Percentiles rank a stretch among this genome's conserved stretches.
These are phyloP conservation scores for Claviceps monticola DNA, from an alignment of 2,329 filamentous ascomycete genomes.

Conservation along the genomic window DNA sequence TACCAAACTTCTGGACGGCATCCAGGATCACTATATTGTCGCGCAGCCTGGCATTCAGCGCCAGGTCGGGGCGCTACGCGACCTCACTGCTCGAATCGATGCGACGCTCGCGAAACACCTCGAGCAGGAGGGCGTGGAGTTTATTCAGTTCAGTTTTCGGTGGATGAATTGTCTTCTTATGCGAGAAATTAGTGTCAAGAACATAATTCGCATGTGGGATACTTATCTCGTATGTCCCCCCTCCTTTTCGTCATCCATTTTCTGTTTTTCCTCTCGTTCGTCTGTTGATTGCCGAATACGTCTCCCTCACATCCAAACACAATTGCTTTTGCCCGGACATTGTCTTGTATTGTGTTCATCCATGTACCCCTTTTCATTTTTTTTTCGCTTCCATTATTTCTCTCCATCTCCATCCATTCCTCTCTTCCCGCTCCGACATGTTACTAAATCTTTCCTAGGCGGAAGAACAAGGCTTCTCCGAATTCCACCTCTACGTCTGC, in stretches of 20 bases:
- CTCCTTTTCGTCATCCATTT: too few species aligned
- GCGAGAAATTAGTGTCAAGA: constrained; percentile 91
- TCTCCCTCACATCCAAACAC: too few species aligned
- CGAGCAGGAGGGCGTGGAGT: constrained; percentile 83
- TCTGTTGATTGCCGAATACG: too few species aligned
- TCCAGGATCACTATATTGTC: constrained; percentile 98
- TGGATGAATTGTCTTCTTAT: constrained; percentile 99
- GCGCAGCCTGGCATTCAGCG: constrained; percentile 93
- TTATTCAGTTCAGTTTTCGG: constrained; percentile 97
- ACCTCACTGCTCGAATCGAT: constrained; percentile 86
- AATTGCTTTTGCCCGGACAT: too few species aligned
- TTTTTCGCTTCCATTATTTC: not conserved
- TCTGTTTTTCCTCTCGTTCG: too few species aligned
- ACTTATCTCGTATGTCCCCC: constrained; percentile 69
- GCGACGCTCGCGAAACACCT: constrained; percentile 72
- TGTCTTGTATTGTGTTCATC: too few species aligned
- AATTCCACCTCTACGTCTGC: constrained; percentile 96
- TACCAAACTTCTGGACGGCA: constrained; percentile 94
- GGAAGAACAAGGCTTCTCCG: constrained; percentile 95
- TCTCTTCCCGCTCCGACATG: too few species aligned
- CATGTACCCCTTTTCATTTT: not conserved
- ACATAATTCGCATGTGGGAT: constrained; percentile 98
- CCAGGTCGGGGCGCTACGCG: constrained; percentile 76
- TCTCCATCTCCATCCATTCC: not conserved
- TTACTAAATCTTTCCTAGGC: constrained; percentile 41